Evolutionary conservation across 2,329 filamentous ascomycete genomes (phyloP), one percentile per base, ranked within the genome.

Genomic region (Scedosporium apiospermum): DNA sequence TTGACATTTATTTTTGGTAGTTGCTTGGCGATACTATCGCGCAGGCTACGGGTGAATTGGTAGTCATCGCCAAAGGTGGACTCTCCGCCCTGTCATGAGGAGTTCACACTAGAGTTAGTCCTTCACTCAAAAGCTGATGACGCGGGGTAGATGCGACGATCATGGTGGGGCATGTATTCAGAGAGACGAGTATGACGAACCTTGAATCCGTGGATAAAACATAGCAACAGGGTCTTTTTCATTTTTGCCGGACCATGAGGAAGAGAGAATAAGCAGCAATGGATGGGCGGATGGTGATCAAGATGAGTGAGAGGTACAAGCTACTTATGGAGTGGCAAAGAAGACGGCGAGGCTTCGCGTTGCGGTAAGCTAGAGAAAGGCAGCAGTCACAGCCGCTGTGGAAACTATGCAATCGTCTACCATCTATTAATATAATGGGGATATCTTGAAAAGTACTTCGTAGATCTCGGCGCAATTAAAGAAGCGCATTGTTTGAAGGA

Each of bases 181-280:
- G 21, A 41, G n/a, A 23, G n/a, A 3, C 10, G 42, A 14, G 18
- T n/a, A 18, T 49, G 10, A n/a, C 34, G 10, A 70, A 86, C 85
- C 82, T 95, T 91, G 83, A 96, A 96, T 72, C 91, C 91, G 74
- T 96, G 91, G 65, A 95, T 90, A 74, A 95, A 95, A 71, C 89
- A 90, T 64, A 96, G 77, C 46, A 96, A 76, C 44, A 96, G 76
- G 64, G 89, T 95, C 77, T 90, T 92, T 79, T 88, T 89, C 83
- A 87, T 88, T 64, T 60, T 65, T 30, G 18, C 16, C n/a, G 21
- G 14, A 10, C 18, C 21, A 46, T 60, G 55, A 41, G 55, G 23
- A 27, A 58, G 27, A 18, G 27, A 58, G 26, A 38, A 18, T 16
- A 10, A 41, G 34, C 14, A 23, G 59, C 4, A 10, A 34, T 34